Conservation (phyloP, 768 basidiomycete genomes). For the Boletus sensibilis region DNA sequence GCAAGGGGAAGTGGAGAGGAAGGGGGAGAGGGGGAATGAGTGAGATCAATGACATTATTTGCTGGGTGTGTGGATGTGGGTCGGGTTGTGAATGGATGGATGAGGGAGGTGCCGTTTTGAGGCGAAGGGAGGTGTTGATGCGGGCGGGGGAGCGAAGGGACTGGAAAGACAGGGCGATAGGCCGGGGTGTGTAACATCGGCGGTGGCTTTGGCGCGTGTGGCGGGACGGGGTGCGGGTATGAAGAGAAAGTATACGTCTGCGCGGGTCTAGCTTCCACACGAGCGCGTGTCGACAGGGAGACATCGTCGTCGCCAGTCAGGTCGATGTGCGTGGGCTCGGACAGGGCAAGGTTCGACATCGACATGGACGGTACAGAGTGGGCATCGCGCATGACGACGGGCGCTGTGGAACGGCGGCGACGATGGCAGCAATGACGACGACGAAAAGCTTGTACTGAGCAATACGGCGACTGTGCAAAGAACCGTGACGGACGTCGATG, state of each 20-base stretch:
- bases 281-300: constrained; percentile 28
- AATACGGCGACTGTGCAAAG: constrained; percentile 17
- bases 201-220: constrained; percentile 26
- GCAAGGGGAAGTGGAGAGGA: constrained; percentile 36
- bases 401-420: constrained; percentile 1
- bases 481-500: constrained; percentile 14
- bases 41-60: constrained; percentile 74
- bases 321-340: constrained; percentile 61
- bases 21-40: constrained; percentile 57
- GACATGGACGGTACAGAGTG: constrained; percentile 33
- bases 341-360: constrained; percentile 36
- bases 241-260: constrained; percentile 24
- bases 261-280: constrained; percentile 41
- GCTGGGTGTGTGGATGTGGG: constrained; percentile 29
- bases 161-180: constrained; percentile 54
- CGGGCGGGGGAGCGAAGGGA: constrained; percentile 34
- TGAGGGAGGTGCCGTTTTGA: constrained; percentile 26
- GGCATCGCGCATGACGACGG: constrained; percentile 28
- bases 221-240: constrained; percentile 24
- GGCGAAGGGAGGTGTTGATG: constrained; percentile 23
- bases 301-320: constrained; percentile 71
- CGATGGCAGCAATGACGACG: neutral
- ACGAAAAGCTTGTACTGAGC: neutral
- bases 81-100: constrained; percentile 17
- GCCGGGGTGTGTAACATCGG: constrained; percentile 24